Evolutionary conservation across 441 rosid species (phyloP).

Genomic region (Eutrema salsugineum): DNA sequence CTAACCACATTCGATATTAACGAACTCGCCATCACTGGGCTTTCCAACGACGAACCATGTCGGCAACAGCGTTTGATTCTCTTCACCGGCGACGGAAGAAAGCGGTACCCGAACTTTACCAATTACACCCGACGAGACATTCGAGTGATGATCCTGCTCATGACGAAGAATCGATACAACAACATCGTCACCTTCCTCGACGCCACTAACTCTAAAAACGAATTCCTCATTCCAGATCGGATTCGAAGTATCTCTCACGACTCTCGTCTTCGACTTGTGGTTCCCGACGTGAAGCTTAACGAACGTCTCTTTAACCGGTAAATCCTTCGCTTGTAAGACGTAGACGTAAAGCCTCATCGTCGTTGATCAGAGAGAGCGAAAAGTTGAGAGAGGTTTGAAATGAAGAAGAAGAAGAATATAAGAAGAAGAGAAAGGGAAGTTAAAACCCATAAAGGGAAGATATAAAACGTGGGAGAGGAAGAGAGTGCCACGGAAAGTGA

Average conservation of each 20-base stretch:
- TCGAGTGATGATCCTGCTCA: constrained; percentile 40
- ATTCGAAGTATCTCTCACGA: constrained; percentile 31
- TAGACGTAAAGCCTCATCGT: constrained; percentile 74
- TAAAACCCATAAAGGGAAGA: constrained; percentile 17
- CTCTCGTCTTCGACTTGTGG: constrained; percentile 60
- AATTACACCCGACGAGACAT: constrained; percentile 40
- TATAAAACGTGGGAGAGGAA: constrained; percentile 29
- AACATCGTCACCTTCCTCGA: constrained; percentile 44
- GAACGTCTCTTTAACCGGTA: constrained; percentile 49
- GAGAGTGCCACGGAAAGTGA: constrained; percentile 32
- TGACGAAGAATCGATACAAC: constrained; percentile 47
- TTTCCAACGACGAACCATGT: constrained; percentile 66
- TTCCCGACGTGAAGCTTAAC: constrained; percentile 62
- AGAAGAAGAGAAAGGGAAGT: not conserved
- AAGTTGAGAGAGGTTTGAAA: not conserved
- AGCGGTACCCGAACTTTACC: constrained; percentile 65
- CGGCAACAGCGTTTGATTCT: constrained; percentile 63
- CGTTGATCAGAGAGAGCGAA: not conserved
- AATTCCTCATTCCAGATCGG: constrained; percentile 90
- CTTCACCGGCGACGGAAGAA: constrained; percentile 41
- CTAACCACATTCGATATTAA: constrained; percentile 58
- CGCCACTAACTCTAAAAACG: constrained; percentile 41
- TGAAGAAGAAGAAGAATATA: not conserved
- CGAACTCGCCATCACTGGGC: constrained; percentile 44
- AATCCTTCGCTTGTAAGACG: constrained; percentile 65